Evolutionary conservation across 208 protist genomes (phyloP).

Genomic region (Naegleria fowleri): DNA sequence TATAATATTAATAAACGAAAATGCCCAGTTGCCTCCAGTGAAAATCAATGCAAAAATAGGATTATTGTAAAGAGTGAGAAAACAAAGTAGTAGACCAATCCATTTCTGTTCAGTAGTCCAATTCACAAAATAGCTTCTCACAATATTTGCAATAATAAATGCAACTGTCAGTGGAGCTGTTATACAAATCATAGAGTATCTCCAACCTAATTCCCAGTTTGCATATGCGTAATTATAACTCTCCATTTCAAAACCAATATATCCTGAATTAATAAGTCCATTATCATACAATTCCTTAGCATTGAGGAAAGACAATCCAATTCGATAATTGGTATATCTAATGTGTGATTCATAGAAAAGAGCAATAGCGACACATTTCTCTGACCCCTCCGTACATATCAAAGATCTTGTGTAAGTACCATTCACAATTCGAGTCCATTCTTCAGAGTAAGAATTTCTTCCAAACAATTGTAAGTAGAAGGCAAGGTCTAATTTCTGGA

Average conservation of each 20-base stretch:
- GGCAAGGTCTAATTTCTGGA: neutral
- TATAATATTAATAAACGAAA: neutral
- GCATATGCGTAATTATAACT: neutral
- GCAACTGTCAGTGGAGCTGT: neutral
- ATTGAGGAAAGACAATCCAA: neutral
- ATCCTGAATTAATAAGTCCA: neutral
- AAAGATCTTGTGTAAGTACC: neutral
- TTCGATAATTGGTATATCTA: neutral
- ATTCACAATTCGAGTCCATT: neutral
- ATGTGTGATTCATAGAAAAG: neutral
- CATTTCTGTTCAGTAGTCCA: constrained; percentile 13
- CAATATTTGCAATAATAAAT: neutral
- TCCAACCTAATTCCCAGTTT: neutral
- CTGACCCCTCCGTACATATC: neutral
- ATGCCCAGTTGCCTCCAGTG: neutral
- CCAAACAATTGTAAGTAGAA: neutral
- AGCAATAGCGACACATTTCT: neutral
- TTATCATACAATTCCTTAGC: neutral
- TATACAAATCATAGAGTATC: neutral
- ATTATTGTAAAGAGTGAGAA: neutral
- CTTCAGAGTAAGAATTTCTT: neutral
- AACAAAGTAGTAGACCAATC: neutral
- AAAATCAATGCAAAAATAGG: neutral
- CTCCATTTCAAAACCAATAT: neutral
- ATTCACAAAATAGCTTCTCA: neutral